Evolutionary conservation across 441 rosid genomes (phyloP), one percentile per base, ranked within the genome.

Genomic region (Rhodomyrtus psidioides): DNA sequence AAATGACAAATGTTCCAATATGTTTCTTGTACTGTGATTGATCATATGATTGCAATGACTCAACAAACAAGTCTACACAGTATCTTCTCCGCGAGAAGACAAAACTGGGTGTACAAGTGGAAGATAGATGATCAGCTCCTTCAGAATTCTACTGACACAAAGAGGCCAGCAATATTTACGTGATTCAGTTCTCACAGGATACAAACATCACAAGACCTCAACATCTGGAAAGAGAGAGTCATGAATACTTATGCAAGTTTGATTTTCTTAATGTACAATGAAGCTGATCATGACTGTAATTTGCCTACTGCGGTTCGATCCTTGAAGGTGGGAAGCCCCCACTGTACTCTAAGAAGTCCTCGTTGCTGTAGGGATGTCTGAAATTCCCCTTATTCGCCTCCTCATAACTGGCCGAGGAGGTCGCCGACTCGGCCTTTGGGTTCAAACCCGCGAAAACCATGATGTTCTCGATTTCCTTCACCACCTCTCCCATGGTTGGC

Each of bases 401-500:
- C 28, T 84, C 91, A 14, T 91, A 91, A 83, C 86, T 91, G 42
- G 90, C 93, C 9, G 98, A 94, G 84, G 90, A 85, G 9, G 95
- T 46, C 10, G 94, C 93, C 5, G 97, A 94, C 51, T 93, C 95
- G 0, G 90, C 90, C 57, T 92, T 93, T 12, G 96, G 96, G 83
- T 94, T 93, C 87, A 95, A 44, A 6, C 98, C 97, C 2, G 94
- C 95, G 16, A 88, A 85, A 55, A 92, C 89, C 94, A 97, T 87
- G 55, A 96, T 92, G 86, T 54, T 87, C 91, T 96, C 99, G 16
- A 96, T 93, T 89, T 91, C 98, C 88, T 94, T 96, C 81, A 94
- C 95, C 53, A 91, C 96, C 54, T 94, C 97, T 62, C 94, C 91
- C 98, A 95, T 96, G 6, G 90, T 83, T 62, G 98, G 99, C 87